These are phyloP conservation scores for Tulasnella sp. DNA, from an alignment of 768 basidiomycete genomes.

Conservation along the genomic window DNA sequence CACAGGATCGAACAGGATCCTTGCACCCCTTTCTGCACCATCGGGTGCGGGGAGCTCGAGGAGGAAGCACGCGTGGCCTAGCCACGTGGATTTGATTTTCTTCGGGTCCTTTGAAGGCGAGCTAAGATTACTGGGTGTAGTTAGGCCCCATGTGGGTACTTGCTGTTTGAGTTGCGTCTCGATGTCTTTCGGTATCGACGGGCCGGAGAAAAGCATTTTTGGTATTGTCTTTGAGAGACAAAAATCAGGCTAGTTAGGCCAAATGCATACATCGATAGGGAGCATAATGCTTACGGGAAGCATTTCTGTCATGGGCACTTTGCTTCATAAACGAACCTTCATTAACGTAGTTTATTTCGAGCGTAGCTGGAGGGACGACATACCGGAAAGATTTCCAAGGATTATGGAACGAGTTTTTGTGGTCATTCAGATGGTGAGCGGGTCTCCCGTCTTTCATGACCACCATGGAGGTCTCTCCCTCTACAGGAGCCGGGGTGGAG, in stretches of 20 bases:
- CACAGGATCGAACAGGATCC: slow-evolving; percentile 41
- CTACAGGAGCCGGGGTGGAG: not conserved
- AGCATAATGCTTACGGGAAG: no score
- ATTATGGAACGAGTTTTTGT: slow-evolving; percentile 13
- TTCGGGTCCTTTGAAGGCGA: not conserved
- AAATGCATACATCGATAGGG: no score
- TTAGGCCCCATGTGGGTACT: slow-evolving; percentile 16
- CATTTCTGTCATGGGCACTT: no score
- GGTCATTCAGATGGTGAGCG: slow-evolving; percentile 7
- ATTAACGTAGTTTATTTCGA: no score
- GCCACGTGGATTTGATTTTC: slow-evolving; percentile 41
- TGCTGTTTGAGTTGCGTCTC: slow-evolving; percentile 7
- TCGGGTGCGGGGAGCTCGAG: slow-evolving; percentile 38
- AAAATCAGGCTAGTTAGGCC: not conserved
- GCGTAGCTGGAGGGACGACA: not conserved
- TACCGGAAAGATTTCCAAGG: slow-evolving; percentile 18
- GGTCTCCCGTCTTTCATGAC: not conserved
- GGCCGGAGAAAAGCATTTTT: not conserved
- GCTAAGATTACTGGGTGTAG: not conserved
- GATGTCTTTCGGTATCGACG: slow-evolving; percentile 7
- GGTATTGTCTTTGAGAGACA: not conserved
- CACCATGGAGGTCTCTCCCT: not conserved
- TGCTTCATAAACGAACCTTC: no score
- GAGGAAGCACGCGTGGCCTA: slow-evolving; percentile 47
- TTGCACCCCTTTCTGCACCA: slow-evolving; percentile 29